Evolutionary conservation across 768 basidiomycete genomes (phyloP), one percentile per base, ranked within the genome.

Genomic region (Termitomyces titanicus): DNA sequence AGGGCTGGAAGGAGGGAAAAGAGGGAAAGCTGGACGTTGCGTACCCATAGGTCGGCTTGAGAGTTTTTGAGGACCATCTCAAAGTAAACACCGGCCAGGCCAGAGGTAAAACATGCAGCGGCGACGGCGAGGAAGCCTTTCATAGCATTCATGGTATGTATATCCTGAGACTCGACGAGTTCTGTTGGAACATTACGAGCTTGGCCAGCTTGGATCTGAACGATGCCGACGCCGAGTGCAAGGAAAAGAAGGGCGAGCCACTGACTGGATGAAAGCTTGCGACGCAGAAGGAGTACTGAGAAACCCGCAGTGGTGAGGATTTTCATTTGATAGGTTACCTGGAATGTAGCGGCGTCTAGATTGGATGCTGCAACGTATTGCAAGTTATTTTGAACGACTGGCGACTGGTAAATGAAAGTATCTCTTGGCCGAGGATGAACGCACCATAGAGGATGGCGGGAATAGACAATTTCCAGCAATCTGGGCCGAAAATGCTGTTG

Each of bases 381-480:
- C 33, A 98, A 78, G 75, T 93, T 93, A 75, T 96, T 96, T 77
- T 98, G 92, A 57, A 95, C 84, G 66, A 94, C 90, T 84, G 64
- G 22, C 15, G 54, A 37, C 42, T 37, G 51, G 39, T 25, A 20
- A 29, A 20, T 40, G 22, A 15, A 22, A 38, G 31, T 38, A 15
- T 15, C 5, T 25, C 3, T 12, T 39, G 10, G 47, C 33, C 42
- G 31, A 39, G 10, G n/a, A 22, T 12, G 18, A 15, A 58, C 74
- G 58, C 60, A 84, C 85, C 84, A 68, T 97, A 98, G 66, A 98
- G 84, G 66, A 97, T 90, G 49, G 96, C 95, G 22, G 96, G 96
- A 66, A 98, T 94, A 43, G 94, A 93, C 29, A 98, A 74, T 70
- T 98, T 98, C 94, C 94, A 97, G 70, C 96, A 97, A 72, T 98